Evolutionary conservation across 768 basidiomycete species (phyloP).

Genomic region (Suillus subluteus): DNA sequence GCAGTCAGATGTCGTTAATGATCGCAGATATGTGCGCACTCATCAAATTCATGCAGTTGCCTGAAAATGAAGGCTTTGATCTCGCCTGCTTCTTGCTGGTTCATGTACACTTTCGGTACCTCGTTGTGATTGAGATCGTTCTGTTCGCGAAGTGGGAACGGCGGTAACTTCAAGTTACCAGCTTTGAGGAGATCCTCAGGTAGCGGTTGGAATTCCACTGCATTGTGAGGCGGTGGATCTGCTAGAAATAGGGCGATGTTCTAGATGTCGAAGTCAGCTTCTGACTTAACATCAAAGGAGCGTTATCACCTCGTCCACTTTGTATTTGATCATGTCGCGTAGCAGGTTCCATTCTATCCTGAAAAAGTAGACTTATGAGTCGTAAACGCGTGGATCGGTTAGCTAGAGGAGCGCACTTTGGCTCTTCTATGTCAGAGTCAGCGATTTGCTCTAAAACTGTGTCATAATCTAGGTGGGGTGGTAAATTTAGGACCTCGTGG

Average conservation of each 20-base stretch:
- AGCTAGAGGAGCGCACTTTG: conserved; percentile 28
- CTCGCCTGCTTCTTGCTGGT: conserved; percentile 59
- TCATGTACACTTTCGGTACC: conserved; percentile 61
- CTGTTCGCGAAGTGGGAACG: conserved; percentile 66
- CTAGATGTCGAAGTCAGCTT: conserved; percentile 32
- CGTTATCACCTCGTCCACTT: conserved; percentile 60
- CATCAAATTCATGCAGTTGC: conserved; percentile 75
- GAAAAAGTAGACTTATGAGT: conserved; percentile 19
- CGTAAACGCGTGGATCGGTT: conserved; percentile 13
- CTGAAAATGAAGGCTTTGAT: conserved; percentile 59
- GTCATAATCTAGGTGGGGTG: conserved; percentile 54
- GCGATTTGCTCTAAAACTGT: conserved; percentile 62
- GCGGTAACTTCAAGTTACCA: conserved; percentile 71
- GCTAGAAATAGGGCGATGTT: conserved; percentile 54
- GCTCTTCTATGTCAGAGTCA: conserved; percentile 67
- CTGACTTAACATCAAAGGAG: neutral
- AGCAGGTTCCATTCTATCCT: conserved; percentile 74
- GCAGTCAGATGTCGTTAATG: conserved; percentile 13
- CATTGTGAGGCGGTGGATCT: conserved; percentile 35
- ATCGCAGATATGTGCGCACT: conserved; percentile 47
- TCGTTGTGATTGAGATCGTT: conserved; percentile 54
- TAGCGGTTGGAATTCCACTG: conserved; percentile 36
- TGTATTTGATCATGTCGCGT: conserved; percentile 73
- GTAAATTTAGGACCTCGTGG: conserved; percentile 8
- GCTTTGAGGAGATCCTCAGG: conserved; percentile 46